Evolutionary conservation across 495 filamentous ascomycete genomes (phyloP), one percentile per base, ranked within the genome.

Genomic region (Penicillium odoratum): DNA sequence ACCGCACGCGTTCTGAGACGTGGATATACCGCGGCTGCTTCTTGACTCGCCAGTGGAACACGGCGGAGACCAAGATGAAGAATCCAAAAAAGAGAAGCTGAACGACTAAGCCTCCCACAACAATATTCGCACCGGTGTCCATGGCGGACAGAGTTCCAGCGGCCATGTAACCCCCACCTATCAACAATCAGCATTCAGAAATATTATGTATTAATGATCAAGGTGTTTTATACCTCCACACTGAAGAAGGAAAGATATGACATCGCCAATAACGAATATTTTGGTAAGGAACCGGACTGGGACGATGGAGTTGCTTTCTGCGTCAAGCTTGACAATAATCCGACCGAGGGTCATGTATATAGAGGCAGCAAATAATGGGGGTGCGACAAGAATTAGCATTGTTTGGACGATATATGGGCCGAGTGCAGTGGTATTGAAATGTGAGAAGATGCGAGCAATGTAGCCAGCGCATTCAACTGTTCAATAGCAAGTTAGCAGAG

Each of bases 301-400:
- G 15, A 63, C 49, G 10, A 62, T 45, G 16, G 61, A 69, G n/a
- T 40, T 29, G 4, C 47, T 10, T 31, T 80, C 77, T 13, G 70
- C 79, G 16, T 75, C 62, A 0, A 79, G 69, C 26, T 67, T 58
- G 7, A 62, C 60, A 36, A 83, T 76, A 16, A 83, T 40, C 8
- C 80, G 69, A 0, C 75, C 81, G 11, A 84, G 78, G n/a, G 77
- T 71, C 80, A 83, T 84, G 69, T 83, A 84, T 30, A 84, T 79
- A 0, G 81, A 82, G 6, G 81, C 81, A 2, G 81, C 78, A 53
- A 76, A 77, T 16, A 82, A 61, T 1, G 76, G 78, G n/a, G 59
- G 60, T 1, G 72, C 68, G 34, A 74, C 58, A 25, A 66, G 62
- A 31, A 73, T 65, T 30, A 74, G 61, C 48, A 74, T 59, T 10